Percentiles rank a stretch among this genome's conserved stretches.
phyloP scores from a whole-genome alignment of 2,329 filamentous ascomycete species.

The Colletotrichum musae region DNA sequence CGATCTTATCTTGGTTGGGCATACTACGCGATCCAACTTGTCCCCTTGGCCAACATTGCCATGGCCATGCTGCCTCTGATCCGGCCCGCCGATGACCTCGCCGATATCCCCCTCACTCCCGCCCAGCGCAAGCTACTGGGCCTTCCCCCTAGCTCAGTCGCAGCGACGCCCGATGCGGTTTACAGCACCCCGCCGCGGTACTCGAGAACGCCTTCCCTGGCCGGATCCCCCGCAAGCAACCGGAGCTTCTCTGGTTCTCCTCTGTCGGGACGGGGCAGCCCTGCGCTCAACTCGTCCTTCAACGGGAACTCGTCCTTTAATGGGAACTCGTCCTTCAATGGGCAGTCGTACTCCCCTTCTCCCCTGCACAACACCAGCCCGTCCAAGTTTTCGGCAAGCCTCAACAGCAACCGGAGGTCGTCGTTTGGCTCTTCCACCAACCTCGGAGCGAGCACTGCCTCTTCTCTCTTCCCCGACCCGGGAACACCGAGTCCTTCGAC shows the following conservation, averaged over 20 bases:
- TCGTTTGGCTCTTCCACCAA: slow-evolving; percentile 73
- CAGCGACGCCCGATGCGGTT: slow-evolving; percentile 74
- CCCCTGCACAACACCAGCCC: slow-evolving; percentile 61
- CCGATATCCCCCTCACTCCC: slow-evolving; percentile 93
- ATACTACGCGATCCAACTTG: slow-evolving; percentile 64
- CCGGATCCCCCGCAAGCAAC: slow-evolving; percentile 73
- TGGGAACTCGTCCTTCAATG: too few relatives aligned
- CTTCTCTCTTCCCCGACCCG: slow-evolving; percentile 67
- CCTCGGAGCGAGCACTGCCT: slow-evolving; percentile 64
- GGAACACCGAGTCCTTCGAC: slow-evolving; percentile 78
- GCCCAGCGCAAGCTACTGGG: slow-evolving; percentile 88
- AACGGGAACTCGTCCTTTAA: slow-evolving; percentile 37
- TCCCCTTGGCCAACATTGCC: slow-evolving; percentile 79
- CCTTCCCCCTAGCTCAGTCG: slow-evolving; percentile 75
- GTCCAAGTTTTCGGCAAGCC: slow-evolving; percentile 72
- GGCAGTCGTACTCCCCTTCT: slow-evolving; percentile 61
- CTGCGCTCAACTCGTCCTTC: slow-evolving; percentile 53
- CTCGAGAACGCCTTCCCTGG: slow-evolving; percentile 78
- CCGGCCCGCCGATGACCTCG: slow-evolving; percentile 80
- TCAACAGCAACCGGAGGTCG: slow-evolving; percentile 66
- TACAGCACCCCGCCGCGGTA: slow-evolving; percentile 93
- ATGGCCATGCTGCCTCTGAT: slow-evolving; percentile 81
- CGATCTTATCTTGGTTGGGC: slow-evolving; percentile 57
- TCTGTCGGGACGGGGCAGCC: slow-evolving; percentile 69
- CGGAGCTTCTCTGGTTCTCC: slow-evolving; percentile 72